Evolutionary conservation across 2,329 filamentous ascomycete genomes (phyloP), one percentile per base, ranked within the genome.

Genomic region (Penicillium sp.): DNA sequence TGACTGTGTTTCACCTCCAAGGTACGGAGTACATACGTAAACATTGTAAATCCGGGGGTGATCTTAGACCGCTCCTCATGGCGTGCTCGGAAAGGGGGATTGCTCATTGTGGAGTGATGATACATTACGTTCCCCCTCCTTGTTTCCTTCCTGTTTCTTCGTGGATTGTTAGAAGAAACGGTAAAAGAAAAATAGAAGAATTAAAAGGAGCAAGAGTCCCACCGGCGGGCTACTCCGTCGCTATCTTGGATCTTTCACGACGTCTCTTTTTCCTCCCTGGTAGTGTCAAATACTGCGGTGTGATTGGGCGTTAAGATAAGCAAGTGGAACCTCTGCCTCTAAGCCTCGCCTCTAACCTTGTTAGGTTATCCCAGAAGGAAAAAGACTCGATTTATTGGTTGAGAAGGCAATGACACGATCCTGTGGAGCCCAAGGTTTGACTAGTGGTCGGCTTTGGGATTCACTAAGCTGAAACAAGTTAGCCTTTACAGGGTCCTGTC

Each of bases 241-340:
- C 15, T 47, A 21, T 54, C 33, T 38, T 17, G 6, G 27, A 8
- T 45, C 15, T 17, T 17, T 42, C 29, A 7, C 15, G 19, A 19
- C 33, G 52, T 47, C 55, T 53, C n/a, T 39, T 48, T 52, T 48
- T 35, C 23, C 39, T 43, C 45, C 27, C 21, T 29, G 2, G 42
- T 35, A 42, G 41, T 41, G 21, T 5, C 13, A 12, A 43, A 43
- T 44, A 7, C 13, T 31, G 10, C 5, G 13, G 17, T 43, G 7
- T 62, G 52, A 67, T 67, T 67, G 62, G 65, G 3, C 21, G 33
- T 25, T 4, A 23, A 66, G 60, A 67, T 66, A 67, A 67, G 65
- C 60, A 66, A 67, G 62, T 66, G 65, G 65, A 43, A 48, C n/a
- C n/a, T 27, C 48, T 56, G 39, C 51, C 48, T 19, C 48, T 55